These are phyloP conservation scores for Pythium rhizo-oryzae DNA, from an alignment of 352 stramenopile species.

Conservation along the genomic window DNA sequence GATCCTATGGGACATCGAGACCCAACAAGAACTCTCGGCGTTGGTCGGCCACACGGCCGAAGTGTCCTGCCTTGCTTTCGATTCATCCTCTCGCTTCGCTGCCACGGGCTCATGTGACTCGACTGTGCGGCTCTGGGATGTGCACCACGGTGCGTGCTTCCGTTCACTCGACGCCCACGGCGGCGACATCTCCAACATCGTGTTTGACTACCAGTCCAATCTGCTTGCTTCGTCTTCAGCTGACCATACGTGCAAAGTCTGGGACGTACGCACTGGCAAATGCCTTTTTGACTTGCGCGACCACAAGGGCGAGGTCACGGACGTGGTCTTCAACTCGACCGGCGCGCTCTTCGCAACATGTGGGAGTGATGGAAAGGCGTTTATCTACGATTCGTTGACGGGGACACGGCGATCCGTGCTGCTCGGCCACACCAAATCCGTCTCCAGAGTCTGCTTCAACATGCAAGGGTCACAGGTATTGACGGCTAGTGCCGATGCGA, in stretches of 20 bases:
- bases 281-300: constrained; percentile 60
- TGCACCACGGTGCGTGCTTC: constrained; percentile 70
- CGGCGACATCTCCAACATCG: constrained; percentile 59
- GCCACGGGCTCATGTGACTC: constrained; percentile 69
- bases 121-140: constrained; percentile 75
- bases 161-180: constrained; percentile 62
- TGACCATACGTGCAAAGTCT: constrained; percentile 66
- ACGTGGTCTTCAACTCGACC: constrained; percentile 67
- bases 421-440: constrained; percentile 45
- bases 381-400: constrained; percentile 76
- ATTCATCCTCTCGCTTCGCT: constrained; percentile 42
- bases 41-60: constrained; percentile 64
- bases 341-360: constrained; percentile 63
- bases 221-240: constrained; percentile 58
- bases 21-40: constrained; percentile 42
- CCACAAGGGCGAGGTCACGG: constrained; percentile 52
- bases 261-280: constrained; percentile 68
- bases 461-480: constrained; percentile 69
- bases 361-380: constrained; percentile 51
- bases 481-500: constrained; percentile 57
- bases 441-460: constrained; percentile 64
- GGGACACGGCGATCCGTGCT: constrained; percentile 51
- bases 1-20: constrained; percentile 68
- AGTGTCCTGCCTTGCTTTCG: constrained; percentile 72
- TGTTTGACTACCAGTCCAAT: constrained; percentile 64